Evolutionary conservation across 169 alveolate genomes (phyloP).

Genomic region (Babesia bovis): DNA sequence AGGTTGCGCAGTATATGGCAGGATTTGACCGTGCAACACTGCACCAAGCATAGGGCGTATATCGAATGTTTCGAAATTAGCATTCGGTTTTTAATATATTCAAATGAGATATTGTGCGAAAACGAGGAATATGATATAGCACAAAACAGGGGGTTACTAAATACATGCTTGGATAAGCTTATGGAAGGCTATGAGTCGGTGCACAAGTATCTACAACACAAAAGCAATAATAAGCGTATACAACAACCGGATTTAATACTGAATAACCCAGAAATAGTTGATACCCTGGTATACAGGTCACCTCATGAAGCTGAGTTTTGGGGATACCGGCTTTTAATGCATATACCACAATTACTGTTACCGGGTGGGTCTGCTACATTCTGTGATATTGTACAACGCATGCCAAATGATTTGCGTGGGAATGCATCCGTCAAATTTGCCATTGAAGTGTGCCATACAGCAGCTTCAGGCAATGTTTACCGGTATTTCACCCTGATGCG

Average conservation of each 20-base stretch:
- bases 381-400: constrained; percentile 68
- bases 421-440: constrained; percentile 52
- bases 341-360: constrained; percentile 61
- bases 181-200: constrained; percentile 83
- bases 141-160: constrained; percentile 75
- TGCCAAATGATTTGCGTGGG: constrained; percentile 50
- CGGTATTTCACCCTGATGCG: constrained; percentile 50
- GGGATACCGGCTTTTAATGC: constrained; percentile 78
- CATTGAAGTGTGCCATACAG: constrained; percentile 43
- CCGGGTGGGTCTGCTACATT: constrained; percentile 68
- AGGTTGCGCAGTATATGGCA: constrained; percentile 85
- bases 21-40: constrained; percentile 85
- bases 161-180: constrained; percentile 80
- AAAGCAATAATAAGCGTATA: background rate
- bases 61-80: constrained; percentile 82
- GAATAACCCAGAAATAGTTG: constrained; percentile 26
- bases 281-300: constrained; percentile 72
- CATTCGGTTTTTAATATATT: constrained; percentile 76
- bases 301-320: constrained; percentile 86
- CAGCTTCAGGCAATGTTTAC: constrained; percentile 32
- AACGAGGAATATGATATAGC: constrained; percentile 76
- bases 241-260: background rate
- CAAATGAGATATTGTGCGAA: constrained; percentile 73
- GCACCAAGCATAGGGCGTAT: constrained; percentile 78
- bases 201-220: constrained; percentile 30